Evolutionary conservation across 2,329 filamentous ascomycete species (phyloP).

Genomic region (Raffaelea albimanens): DNA sequence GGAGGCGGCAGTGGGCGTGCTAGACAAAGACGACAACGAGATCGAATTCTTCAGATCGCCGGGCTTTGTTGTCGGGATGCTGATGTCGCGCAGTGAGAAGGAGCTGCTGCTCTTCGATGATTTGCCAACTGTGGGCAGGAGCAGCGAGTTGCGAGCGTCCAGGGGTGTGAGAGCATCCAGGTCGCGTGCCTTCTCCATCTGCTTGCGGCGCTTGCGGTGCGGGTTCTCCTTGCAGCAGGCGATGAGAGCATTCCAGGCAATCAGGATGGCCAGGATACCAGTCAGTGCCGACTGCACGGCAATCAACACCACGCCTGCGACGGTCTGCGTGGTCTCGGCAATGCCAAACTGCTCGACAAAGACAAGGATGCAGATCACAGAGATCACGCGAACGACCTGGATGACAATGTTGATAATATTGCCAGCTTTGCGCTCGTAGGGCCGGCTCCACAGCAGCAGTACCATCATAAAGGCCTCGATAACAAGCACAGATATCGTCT

Average conservation of each 20-base stretch:
- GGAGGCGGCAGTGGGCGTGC: neutral
- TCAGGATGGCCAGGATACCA: slow-evolving; percentile 73
- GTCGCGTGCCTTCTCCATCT: slow-evolving; percentile 67
- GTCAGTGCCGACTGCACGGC: slow-evolving; percentile 78
- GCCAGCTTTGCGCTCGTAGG: slow-evolving; percentile 76
- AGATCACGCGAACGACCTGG: slow-evolving; percentile 79
- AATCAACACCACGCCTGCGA: slow-evolving; percentile 87
- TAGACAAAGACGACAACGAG: neutral
- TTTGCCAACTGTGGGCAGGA: slow-evolving; percentile 24
- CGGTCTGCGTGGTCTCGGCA: slow-evolving; percentile 82
- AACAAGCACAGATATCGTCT: slow-evolving; percentile 69
- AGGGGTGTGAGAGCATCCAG: slow-evolving; percentile 77
- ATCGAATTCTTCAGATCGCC: neutral
- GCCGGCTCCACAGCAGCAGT: slow-evolving; percentile 74
- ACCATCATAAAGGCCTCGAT: slow-evolving; percentile 73
- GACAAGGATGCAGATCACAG: slow-evolving; percentile 78
- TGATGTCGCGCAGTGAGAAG: neutral
- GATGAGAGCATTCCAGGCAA: slow-evolving; percentile 80
- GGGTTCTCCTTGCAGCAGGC: slow-evolving; percentile 80
- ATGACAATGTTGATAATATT: slow-evolving; percentile 93
- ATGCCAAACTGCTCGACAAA: slow-evolving; percentile 93
- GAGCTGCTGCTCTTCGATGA: neutral
- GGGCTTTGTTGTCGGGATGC: neutral
- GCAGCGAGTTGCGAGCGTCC: slow-evolving; percentile 76
- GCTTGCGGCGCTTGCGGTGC: slow-evolving; percentile 79